These are phyloP conservation scores for Papiliotrema nemorosa DNA, from an alignment of 1,284 basidiomycete genomes.

Conservation along the genomic window DNA sequence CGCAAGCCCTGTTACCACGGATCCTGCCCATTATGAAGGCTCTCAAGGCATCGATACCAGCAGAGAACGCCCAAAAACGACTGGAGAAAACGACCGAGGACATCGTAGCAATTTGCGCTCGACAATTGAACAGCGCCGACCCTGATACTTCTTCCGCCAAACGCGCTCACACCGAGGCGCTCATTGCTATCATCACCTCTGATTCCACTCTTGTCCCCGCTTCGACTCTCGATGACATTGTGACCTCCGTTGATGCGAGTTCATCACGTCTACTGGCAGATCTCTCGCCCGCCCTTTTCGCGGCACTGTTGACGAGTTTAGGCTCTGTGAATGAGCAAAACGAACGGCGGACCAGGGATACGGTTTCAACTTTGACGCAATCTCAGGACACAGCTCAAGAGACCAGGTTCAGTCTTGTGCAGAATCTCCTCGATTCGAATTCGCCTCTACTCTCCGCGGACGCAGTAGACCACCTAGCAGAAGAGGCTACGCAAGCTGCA, in stretches of 20 bases:
- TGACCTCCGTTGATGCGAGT: background rate
- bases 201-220: background rate
- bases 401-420: conserved; percentile 18
- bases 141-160: background rate
- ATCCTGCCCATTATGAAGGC: conserved; percentile 14
- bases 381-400: conserved; percentile 9
- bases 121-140: no score
- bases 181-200: background rate
- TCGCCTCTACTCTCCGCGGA: conserved; percentile 15
- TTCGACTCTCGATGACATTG: background rate
- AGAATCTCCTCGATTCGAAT: background rate
- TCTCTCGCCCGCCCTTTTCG: conserved; percentile 3
- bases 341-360: background rate
- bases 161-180: background rate
- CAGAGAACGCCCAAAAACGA: background rate
- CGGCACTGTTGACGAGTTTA: background rate
- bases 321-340: background rate
- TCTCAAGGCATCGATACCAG: conserved; percentile 7
- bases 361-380: conserved; percentile 10
- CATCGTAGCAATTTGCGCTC: background rate
- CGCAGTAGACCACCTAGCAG: conserved; percentile 26
- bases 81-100: background rate
- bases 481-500: conserved; percentile 31
- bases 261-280: background rate
- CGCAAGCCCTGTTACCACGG: conserved; percentile 15